Evolutionary conservation across 2,329 filamentous ascomycete species (phyloP), one percentile per base, ranked within the genome.

Genomic region (Colletotrichum aenigma): DNA sequence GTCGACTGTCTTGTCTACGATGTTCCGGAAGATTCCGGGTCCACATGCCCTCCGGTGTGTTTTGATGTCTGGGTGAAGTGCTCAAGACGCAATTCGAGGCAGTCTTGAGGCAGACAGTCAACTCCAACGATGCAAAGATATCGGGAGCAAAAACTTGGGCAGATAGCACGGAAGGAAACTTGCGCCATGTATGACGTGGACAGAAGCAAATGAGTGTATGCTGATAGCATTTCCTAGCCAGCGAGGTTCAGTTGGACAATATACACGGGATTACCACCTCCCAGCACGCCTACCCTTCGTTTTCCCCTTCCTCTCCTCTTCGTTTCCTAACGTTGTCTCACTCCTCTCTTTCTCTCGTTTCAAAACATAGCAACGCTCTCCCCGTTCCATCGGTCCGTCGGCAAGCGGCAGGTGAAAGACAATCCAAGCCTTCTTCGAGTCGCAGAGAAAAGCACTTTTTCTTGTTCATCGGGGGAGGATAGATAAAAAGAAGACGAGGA

Each of bases 211-310:
- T 64, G 52, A 74, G 58, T 58, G 70, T 66, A 76, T 76, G 70
- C 70, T 24, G 36, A 74, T 76, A 76, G 65, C 71, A 69, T 69
- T 76, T 76, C 71, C 70, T 76, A 66, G 52, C 74, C 70, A 66
- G 65, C 65, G 58, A 74, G 70, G 74, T 76, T 76, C 60, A 74
- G 70, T 76, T 66, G 81, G 78, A 82, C 84, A 85, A 84, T 84
- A 80, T 85, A 85, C 83, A 84, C 80, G 81, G 82, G 83, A 82
- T 83, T 80, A 79, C 78, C 78, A 79, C 77, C 77, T 75, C 73
- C 73, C 73, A 75, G 73, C 69, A 72, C 73, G 60, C 73, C 73
- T 66, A 68, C 64, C 71, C 76, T 74, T 77, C 64, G 56, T 77
- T 48, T 64, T 38, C 56, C 58, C 16, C 38, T 24, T 55, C 56